Evolutionary conservation across 805 yeast species (phyloP).

Genomic region (Candida maltosa): DNA sequence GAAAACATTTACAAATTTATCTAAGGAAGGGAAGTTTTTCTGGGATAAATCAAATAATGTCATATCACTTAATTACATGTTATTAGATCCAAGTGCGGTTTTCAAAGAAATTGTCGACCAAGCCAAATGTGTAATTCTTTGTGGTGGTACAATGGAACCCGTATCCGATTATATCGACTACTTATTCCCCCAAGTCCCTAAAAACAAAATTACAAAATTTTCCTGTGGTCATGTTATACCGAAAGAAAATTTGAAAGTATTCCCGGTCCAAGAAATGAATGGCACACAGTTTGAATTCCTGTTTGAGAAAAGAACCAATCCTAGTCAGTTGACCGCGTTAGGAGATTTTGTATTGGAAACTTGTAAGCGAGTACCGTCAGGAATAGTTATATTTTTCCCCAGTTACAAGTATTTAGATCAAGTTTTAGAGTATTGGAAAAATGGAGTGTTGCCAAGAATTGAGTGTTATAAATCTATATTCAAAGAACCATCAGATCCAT

Average conservation of each 20-base stretch:
- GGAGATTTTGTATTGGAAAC: constrained; percentile 49
- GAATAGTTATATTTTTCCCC: constrained; percentile 80
- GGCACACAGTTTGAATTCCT: constrained; percentile 56
- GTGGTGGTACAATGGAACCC: constrained; percentile 97
- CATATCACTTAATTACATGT: constrained; percentile 57
- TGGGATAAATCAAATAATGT: constrained; percentile 43
- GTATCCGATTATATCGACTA: constrained; percentile 63
- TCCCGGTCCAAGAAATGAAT: constrained; percentile 37
- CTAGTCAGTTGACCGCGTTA: constrained; percentile 42
- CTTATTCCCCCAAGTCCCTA: constrained; percentile 54
- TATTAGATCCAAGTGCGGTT: constrained; percentile 73
- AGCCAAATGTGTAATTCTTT: constrained; percentile 68
- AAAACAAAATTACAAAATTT: constrained; percentile 46
- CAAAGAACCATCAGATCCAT: constrained; percentile 48
- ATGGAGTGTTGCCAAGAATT: constrained; percentile 25
- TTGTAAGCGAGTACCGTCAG: constrained; percentile 54
- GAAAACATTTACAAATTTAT: constrained; percentile 64
- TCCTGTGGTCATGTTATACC: constrained; percentile 87
- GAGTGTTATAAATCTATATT: constrained; percentile 46
- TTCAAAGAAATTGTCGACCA: constrained; percentile 65
- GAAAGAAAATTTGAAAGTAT: constrained; percentile 58
- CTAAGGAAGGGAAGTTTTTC: constrained; percentile 75
- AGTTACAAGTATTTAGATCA: constrained; percentile 69
- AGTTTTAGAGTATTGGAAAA: constrained; percentile 54
- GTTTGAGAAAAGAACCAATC: constrained; percentile 56